Conservation (phyloP, 2,329 filamentous ascomycete species). For the Plenodomus lindquistii region DNA sequence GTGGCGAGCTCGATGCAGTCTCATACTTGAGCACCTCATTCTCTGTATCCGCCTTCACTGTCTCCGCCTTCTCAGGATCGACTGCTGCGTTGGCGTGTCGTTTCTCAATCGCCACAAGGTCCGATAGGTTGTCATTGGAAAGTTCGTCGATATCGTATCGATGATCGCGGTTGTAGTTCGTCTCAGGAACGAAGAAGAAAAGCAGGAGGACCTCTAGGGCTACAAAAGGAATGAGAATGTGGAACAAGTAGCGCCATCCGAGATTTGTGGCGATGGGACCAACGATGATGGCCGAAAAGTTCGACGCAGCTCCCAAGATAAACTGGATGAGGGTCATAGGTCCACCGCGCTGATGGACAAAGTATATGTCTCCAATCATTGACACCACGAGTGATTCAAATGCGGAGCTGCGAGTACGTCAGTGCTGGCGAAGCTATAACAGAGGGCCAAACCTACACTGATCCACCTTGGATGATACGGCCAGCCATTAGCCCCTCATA, state of each 20-base stretch:
- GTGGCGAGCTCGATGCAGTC: constrained; percentile 19
- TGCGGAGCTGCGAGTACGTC: constrained; percentile 26
- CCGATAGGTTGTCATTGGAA: constrained; percentile 30
- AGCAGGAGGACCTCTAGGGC: constrained; percentile 50
- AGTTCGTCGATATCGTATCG: constrained; percentile 38
- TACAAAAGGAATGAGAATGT: constrained; percentile 53
- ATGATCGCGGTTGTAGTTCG: constrained; percentile 51
- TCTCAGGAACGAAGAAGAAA: constrained; percentile 57
- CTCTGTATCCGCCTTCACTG: not conserved
- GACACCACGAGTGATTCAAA: constrained; percentile 43
- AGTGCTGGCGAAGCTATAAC: not conserved
- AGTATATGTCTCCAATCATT: constrained; percentile 43
- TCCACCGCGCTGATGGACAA: constrained; percentile 42
- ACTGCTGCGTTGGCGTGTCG: constrained; percentile 14
- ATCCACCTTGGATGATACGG: constrained; percentile 39
- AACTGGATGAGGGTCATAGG: constrained; percentile 43
- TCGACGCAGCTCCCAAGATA: constrained; percentile 41
- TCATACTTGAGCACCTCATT: constrained; percentile 24
- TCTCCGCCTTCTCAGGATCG: constrained; percentile 6
- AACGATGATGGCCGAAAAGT: constrained; percentile 43
- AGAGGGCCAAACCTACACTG: constrained; percentile 10
- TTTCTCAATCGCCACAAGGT: constrained; percentile 28
- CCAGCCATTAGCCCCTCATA: constrained; percentile 38
- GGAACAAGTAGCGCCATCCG: constrained; percentile 49
- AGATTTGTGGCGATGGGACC: constrained; percentile 41